Percentiles rank a stretch among this genome's conserved stretches.
These are phyloP conservation scores for Volvox africanus DNA, from an alignment of 139 green algal species.

Conservation along the genomic window DNA sequence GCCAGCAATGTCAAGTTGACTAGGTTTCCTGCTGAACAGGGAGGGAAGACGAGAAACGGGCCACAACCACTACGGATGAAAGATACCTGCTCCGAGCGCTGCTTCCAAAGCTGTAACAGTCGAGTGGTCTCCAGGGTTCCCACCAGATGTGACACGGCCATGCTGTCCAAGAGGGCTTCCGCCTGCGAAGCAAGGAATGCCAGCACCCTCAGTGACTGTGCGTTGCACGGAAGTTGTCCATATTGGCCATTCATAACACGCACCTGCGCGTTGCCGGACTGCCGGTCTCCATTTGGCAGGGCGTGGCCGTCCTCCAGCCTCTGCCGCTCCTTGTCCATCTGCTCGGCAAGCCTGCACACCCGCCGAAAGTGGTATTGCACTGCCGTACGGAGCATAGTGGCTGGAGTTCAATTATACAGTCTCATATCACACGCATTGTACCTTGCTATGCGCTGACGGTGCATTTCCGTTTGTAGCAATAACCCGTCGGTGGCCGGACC, in stretches of 20 bases:
- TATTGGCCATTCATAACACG: neutral
- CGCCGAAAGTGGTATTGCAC: neutral
- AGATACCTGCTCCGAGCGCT: slow-evolving; percentile 14
- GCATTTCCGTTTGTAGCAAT: neutral
- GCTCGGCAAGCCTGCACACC: slow-evolving; percentile 10
- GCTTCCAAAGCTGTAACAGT: slow-evolving; percentile 37
- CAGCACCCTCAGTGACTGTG: neutral
- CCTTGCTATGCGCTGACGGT: slow-evolving; percentile 8
- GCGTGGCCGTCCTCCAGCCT: neutral
- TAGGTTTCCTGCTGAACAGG: too few species aligned
- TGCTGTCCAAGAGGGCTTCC: slow-evolving; percentile 28
- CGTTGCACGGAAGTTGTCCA: neutral
- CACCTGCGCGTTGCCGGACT: neutral
- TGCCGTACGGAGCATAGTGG: too few species aligned
- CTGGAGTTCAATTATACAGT: too few species aligned
- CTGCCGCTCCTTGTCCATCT: slow-evolving; percentile 19
- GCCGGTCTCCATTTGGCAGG: neutral
- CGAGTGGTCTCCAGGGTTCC: slow-evolving; percentile 9
- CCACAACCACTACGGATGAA: neutral
- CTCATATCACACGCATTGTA: neutral
- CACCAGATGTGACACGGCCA: slow-evolving; percentile 30
- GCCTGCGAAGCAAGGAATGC: neutral
- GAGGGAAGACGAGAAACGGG: too few species aligned
- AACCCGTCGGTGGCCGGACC: neutral
- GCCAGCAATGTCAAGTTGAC: too few species aligned